These are phyloP conservation scores for Byssothecium circinans DNA, from an alignment of 2,329 filamentous ascomycete genomes.

Conservation along the genomic window DNA sequence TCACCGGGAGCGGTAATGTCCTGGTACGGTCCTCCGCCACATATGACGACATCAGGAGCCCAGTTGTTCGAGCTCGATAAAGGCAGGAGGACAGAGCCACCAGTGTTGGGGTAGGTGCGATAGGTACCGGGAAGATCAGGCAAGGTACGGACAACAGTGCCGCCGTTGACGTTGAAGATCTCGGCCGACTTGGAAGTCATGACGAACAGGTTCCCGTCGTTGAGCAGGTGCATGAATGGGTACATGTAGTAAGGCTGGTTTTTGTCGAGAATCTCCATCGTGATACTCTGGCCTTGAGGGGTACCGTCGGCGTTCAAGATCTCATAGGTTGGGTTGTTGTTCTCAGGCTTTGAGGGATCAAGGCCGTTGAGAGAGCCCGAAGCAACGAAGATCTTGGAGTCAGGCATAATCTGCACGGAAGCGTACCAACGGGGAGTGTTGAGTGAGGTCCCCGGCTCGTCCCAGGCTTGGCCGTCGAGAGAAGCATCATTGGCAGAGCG, in stretches of 20 bases:
- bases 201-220: conserved; percentile 59
- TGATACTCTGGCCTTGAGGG: conserved; percentile 51
- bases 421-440: conserved; percentile 63
- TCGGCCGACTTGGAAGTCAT: conserved; percentile 60
- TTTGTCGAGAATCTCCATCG: conserved; percentile 57
- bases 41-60: conserved; percentile 59
- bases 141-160: conserved; percentile 50
- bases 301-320: conserved; percentile 55
- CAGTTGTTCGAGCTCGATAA: conserved; percentile 56
- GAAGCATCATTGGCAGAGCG: conserved; percentile 49
- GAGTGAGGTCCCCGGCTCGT: conserved; percentile 59
- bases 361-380: conserved; percentile 63
- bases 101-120: conserved; percentile 64
- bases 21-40: conserved; percentile 59
- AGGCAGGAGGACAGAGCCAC: conserved; percentile 60
- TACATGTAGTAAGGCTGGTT: conserved; percentile 68
- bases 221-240: conserved; percentile 62
- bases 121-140: conserved; percentile 59
- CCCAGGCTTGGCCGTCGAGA: conserved; percentile 56
- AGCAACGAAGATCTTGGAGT: conserved; percentile 61
- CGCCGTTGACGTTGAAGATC: conserved; percentile 55
- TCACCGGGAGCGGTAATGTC: conserved; percentile 62
- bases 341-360: conserved; percentile 55
- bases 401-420: conserved; percentile 60
- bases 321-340: conserved; percentile 68